Conservation (phyloP, 108 stramenopile genomes). For the Nannochloropsis granulata region DNA sequence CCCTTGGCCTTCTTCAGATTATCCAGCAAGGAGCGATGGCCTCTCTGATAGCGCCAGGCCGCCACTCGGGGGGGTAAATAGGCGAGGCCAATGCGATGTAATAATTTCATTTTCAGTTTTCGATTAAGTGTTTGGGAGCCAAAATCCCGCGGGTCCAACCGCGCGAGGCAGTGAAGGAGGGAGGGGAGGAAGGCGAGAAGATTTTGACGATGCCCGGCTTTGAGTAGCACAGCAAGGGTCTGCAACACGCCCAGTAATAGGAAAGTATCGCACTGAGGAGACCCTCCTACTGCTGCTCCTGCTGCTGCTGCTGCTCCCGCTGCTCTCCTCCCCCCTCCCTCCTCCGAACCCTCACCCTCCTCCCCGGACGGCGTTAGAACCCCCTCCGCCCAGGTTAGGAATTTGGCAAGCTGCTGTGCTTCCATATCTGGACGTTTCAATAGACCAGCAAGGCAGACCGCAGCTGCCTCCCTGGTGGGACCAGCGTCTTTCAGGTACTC, state of each 20-base stretch:
- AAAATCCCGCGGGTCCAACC: neutral
- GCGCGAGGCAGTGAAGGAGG: constrained; percentile 2
- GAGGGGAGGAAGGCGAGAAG: neutral
- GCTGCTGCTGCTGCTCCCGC: constrained; percentile 19
- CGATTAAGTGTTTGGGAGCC: neutral
- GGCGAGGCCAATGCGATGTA: constrained; percentile 65
- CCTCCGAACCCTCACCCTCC: constrained; percentile 25
- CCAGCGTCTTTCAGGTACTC: constrained; percentile 56
- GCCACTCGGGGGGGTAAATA: constrained; percentile 79
- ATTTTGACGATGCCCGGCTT: constrained; percentile 4
- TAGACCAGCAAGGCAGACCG: constrained; percentile 67
- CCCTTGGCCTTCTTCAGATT: constrained; percentile 34
- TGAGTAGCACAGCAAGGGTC: constrained; percentile 20
- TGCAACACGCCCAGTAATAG: constrained; percentile 19
- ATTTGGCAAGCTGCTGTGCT: constrained; percentile 43
- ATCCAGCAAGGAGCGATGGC: constrained; percentile 58
- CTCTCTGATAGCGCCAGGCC: constrained; percentile 74
- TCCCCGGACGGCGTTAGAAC: constrained; percentile 35
- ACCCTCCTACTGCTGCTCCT: neutral
- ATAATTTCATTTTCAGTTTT: constrained; percentile 56
- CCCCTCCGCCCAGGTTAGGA: constrained; percentile 49
- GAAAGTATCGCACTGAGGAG: neutral
- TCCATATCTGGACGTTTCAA: constrained; percentile 86
- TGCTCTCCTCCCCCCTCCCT: neutral
- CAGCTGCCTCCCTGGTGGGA: constrained; percentile 74